These are phyloP conservation scores for Lachancea mirantina DNA, from an alignment of 805 yeast genomes.

Conservation along the genomic window DNA sequence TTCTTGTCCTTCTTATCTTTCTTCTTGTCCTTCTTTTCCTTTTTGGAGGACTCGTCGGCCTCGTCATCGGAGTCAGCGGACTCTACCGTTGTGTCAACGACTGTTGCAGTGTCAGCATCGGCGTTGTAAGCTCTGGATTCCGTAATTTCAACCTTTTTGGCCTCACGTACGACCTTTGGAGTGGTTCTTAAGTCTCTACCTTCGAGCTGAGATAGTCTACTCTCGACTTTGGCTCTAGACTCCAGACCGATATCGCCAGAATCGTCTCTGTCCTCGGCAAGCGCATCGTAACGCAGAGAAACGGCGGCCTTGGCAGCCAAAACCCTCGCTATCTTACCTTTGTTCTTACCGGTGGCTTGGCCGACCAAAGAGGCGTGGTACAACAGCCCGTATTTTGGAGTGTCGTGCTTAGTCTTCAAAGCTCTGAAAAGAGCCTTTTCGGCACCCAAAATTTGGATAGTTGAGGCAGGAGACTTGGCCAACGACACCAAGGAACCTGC, in stretches of 20 bases:
- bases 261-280: slow-evolving; percentile 95
- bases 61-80: slow-evolving; percentile 35
- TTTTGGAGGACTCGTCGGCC: slow-evolving; percentile 33
- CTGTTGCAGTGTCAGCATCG: slow-evolving; percentile 77
- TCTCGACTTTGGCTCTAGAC: slow-evolving; percentile 88
- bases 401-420: slow-evolving; percentile 94
- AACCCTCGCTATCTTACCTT: slow-evolving; percentile 98
- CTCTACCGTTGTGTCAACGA: slow-evolving; percentile 28
- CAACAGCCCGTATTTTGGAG: slow-evolving; percentile 95
- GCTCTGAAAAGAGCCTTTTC: slow-evolving; percentile 99
- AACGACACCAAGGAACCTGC: slow-evolving; percentile 90
- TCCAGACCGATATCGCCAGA: slow-evolving; percentile 88
- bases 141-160: slow-evolving; percentile 77
- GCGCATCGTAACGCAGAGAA: slow-evolving; percentile 91
- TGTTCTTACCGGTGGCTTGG: slow-evolving; percentile 95
- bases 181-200: slow-evolving; percentile 95
- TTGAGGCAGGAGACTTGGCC: slow-evolving; percentile 98
- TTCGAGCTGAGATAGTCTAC: slow-evolving; percentile 88
- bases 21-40: slow-evolving; percentile 32
- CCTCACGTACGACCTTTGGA: slow-evolving; percentile 72
- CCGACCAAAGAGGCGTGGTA: slow-evolving; percentile 97
- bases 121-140: slow-evolving; percentile 87
- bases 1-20: slow-evolving; percentile 32
- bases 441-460: slow-evolving; percentile 96
- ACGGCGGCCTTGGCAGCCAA: slow-evolving; percentile 98